phyloP scores from a whole-genome alignment of 2,329 filamentous ascomycete genomes.

The Boeremia lycopersici region DNA sequence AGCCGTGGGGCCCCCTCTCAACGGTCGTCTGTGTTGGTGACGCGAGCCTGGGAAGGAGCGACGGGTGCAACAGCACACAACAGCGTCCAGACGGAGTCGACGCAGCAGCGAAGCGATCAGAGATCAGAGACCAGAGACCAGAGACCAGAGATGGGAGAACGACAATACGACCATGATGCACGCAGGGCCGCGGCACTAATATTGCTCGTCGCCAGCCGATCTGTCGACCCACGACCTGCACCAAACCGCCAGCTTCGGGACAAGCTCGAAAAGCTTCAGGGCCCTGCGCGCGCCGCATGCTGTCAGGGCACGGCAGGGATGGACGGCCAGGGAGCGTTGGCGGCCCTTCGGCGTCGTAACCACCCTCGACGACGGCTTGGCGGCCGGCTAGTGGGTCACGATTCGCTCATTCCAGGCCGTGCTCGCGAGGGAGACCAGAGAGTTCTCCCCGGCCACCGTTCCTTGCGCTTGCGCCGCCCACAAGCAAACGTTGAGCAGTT shows the following conservation, averaged over 20 bases:
- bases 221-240: slow-evolving; percentile 16
- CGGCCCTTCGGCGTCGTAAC: slow-evolving; percentile 23
- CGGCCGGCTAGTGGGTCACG: slow-evolving; percentile 14
- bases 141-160: neutral
- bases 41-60: slow-evolving; percentile 35
- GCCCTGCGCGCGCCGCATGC: neutral
- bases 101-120: neutral
- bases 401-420: slow-evolving; percentile 32
- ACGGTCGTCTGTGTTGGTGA: slow-evolving; percentile 30
- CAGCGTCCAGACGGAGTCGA: neutral
- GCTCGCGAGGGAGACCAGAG: slow-evolving; percentile 22
- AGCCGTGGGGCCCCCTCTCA: slow-evolving; percentile 31
- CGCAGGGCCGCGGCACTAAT: slow-evolving; percentile 14
- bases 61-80: neutral
- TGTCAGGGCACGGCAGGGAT: slow-evolving; percentile 25
- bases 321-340: slow-evolving; percentile 34
- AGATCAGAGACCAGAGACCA: neutral
- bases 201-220: slow-evolving; percentile 15
- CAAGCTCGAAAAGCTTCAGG: slow-evolving; percentile 15
- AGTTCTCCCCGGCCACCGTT: slow-evolving; percentile 19
- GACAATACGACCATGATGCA: neutral
- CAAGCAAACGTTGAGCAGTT: slow-evolving; percentile 4
- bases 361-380: slow-evolving; percentile 16
- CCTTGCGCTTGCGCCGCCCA: slow-evolving; percentile 13
- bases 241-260: slow-evolving; percentile 10